Evolutionary conservation across 257 asterid species (phyloP), one percentile per base, ranked within the genome.

Genomic region (Scutellaria minor): DNA sequence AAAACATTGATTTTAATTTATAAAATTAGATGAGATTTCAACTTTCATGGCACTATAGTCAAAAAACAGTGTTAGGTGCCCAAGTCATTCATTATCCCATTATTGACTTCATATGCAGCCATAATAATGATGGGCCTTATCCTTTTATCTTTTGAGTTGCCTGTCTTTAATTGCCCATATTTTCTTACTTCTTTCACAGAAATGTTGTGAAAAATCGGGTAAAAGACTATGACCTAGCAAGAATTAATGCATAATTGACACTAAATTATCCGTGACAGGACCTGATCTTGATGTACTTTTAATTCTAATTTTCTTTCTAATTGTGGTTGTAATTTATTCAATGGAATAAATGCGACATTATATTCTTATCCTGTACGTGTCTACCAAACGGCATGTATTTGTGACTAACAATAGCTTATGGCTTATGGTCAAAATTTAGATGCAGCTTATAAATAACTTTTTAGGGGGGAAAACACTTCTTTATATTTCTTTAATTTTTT

Each of bases 331-430:
- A 63, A 72, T 50, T 63, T 47, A 37, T 7, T 20, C 37, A 3
- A 10, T 48, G 5, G 2, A 58, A 0, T 9, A 57, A 66, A 67
- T 35, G 51, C 52, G 68, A 72, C 75, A 0, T 40, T 52, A 72
- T 66, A n/a, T n/a, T 66, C 82, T 67, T 78, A 78, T 78, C 82
- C 42, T 18, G 35, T 52, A 42, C 82, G 31, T 18, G 20, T 52
- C 50, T 39, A 45, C 72, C 75, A 14, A 73, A 51, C 78, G 15
- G 0, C 35, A 53, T 10, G 54, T 11, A 31, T 1, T 31, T 31
- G 37, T 31, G 37, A 31, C 37, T 31, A 31, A 27, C 35, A 27
- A 27, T 3, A 27, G 35, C 35, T 24, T 14, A 13, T 3, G 68
- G 50, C 63, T 27, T 51, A 50, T 48, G 42, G 50, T 40, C 52